Conservation (phyloP, 768 basidiomycete species). For the Artomyces pyxidatus region DNA sequence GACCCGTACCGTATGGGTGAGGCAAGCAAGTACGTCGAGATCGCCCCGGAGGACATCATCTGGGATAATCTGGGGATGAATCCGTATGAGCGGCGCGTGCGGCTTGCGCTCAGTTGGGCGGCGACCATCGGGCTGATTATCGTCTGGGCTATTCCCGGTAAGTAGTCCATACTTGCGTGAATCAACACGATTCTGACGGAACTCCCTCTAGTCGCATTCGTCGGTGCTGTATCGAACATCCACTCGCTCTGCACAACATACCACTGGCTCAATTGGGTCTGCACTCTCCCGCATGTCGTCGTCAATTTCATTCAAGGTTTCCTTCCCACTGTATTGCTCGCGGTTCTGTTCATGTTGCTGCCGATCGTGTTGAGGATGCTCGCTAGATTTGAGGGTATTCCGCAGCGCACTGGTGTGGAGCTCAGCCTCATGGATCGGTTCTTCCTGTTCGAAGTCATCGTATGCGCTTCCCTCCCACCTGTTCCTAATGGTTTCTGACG, state of each 20-base stretch:
- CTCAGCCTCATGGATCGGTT: constrained; percentile 87
- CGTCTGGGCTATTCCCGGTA: constrained; percentile 81
- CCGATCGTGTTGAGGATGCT: constrained; percentile 77
- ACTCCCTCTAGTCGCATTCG: constrained; percentile 32
- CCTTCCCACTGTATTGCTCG: constrained; percentile 78
- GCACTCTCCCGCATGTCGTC: constrained; percentile 52
- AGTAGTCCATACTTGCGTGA: constrained; percentile 12
- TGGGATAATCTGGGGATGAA: constrained; percentile 89
- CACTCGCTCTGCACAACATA: constrained; percentile 53
- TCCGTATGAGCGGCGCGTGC: constrained; percentile 57
- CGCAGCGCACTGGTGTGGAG: constrained; percentile 75
- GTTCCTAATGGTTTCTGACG: neutral
- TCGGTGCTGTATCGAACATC: constrained; percentile 83
- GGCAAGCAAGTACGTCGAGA: constrained; percentile 56
- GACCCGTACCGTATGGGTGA: constrained; percentile 75
- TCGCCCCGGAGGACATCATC: constrained; percentile 83
- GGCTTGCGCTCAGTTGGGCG: constrained; percentile 51
- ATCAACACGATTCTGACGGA: neutral
- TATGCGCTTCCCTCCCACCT: constrained; percentile 29
- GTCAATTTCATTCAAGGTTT: constrained; percentile 87
- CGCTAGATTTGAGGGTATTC: constrained; percentile 84
- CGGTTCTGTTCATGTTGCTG: constrained; percentile 86
- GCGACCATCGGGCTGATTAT: constrained; percentile 75
- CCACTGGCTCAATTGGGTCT: constrained; percentile 80
- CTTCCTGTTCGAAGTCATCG: constrained; percentile 88